Conservation (phyloP, 371 early-diverging fungal genomes). For the Haplosporangium sp. region DNA sequence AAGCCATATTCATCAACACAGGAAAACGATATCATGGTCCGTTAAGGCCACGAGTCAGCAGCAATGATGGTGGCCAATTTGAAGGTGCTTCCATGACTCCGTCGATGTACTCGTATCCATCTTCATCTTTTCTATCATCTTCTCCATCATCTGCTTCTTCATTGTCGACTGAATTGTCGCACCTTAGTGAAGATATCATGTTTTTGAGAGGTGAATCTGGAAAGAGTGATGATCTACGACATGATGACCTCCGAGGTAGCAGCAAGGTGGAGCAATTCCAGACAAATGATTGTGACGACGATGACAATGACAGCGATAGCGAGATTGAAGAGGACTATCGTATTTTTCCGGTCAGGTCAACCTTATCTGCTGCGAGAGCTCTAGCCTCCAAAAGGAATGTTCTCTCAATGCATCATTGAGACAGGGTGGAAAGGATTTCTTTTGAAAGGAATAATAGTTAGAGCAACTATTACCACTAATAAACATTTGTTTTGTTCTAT, state of each 20-base stretch:
- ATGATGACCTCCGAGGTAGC: background rate
- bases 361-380: background rate
- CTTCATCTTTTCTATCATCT: background rate
- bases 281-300: background rate
- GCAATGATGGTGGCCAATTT: background rate
- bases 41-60: background rate
- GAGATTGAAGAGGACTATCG: constrained; percentile 12
- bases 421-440: background rate
- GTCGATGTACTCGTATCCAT: constrained; percentile 1
- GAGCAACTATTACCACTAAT: background rate
- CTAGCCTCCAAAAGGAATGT: background rate
- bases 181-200: background rate
- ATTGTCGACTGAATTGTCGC: background rate
- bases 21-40: background rate
- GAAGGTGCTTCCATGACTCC: background rate
- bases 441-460: background rate
- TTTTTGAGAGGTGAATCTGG: background rate
- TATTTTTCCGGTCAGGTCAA: background rate
- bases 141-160: background rate
- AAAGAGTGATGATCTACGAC: background rate
- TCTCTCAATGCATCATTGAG: background rate
- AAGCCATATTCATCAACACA: background rate
- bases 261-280: background rate
- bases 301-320: background rate
- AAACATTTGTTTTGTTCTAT: background rate